Conservation (phyloP, 1,284 basidiomycete genomes). For the Neotropicomus parvogracilis region DNA sequence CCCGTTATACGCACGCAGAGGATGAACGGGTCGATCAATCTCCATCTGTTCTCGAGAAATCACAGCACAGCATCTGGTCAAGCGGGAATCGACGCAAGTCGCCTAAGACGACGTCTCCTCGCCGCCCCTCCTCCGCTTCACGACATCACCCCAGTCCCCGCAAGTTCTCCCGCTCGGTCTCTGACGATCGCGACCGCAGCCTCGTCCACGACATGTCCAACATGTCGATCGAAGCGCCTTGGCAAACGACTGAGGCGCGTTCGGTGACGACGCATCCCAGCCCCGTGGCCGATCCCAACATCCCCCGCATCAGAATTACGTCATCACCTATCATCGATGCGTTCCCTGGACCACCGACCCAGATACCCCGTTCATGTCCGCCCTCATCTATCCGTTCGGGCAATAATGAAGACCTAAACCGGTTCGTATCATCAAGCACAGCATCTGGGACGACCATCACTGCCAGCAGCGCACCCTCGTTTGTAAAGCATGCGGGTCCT, state of each 20-base stretch:
- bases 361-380: constrained; percentile 42
- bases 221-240: constrained; percentile 35
- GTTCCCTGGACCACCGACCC: constrained; percentile 12
- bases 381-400: constrained; percentile 48
- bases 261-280: constrained; percentile 13
- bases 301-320: constrained; percentile 28
- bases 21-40: constrained; percentile 27
- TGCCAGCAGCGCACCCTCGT: constrained; percentile 68
- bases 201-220: constrained; percentile 33
- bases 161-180: constrained; percentile 24
- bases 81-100: constrained; percentile 19
- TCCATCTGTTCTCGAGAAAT: constrained; percentile 17
- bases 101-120: constrained; percentile 27
- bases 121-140: constrained; percentile 21
- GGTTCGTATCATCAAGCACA: constrained; percentile 82
- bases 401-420: constrained; percentile 71
- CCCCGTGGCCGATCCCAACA: constrained; percentile 25
- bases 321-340: constrained; percentile 24
- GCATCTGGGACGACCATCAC: constrained; percentile 72
- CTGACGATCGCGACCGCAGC: constrained; percentile 27
- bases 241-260: constrained; percentile 24
- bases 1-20: constrained; percentile 39
- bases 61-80: constrained; percentile 21
- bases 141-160: constrained; percentile 28
- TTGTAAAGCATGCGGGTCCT: constrained; percentile 80